A percentile compares a stretch with the other conserved stretches of the same genome.
These are phyloP conservation scores for Prunus persica DNA, from an alignment of 306 rosid species.

Conservation along the genomic window Prunus_persica_NCBIv2 NC_034015.1:7153501-7154000, in stretches of 20 bases:
- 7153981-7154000: not conserved
- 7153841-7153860: constrained; percentile 21
- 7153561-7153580: constrained; percentile 68
- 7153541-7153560: constrained; percentile 77
- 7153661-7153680: constrained; percentile 82
- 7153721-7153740: constrained; percentile 3
- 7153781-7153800: constrained; percentile 74
- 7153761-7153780: constrained; percentile 6
- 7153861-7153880: not conserved
- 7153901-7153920: not conserved
- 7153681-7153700: constrained; percentile 80
- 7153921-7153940: not conserved
- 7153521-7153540: constrained; percentile 70
- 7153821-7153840: constrained; percentile 21
- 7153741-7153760: not conserved
- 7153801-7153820: constrained; percentile 67
- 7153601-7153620: constrained; percentile 46
- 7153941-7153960: not conserved
- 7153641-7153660: constrained; percentile 73
- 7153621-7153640: constrained; percentile 56
- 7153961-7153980: not conserved
- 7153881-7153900: not conserved
- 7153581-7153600: constrained; percentile 63
- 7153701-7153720: constrained; percentile 7
- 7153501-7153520: constrained; percentile 51